Percentiles rank a stretch among this genome's conserved stretches.
phyloP scores from a whole-genome alignment of 1,284 basidiomycete genomes.

The Leccinum fuscescens region DNA sequence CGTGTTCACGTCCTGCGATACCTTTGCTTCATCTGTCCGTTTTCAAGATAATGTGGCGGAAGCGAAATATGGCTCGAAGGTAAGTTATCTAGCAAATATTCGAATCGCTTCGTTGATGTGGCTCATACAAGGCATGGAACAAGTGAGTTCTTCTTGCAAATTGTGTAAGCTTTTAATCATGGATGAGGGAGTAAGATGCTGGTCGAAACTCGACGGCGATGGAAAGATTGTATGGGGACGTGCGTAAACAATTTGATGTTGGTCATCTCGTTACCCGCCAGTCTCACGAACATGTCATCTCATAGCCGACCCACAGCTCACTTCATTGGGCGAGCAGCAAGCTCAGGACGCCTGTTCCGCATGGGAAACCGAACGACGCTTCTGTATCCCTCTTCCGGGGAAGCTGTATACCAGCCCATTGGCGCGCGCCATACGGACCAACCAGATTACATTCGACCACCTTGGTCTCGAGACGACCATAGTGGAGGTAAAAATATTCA shows the following conservation, averaged over 20 bases:
- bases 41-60: conserved; percentile 10
- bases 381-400: conserved; percentile 49
- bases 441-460: conserved; percentile 59
- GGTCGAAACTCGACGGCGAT: conserved; percentile 9
- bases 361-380: neutral
- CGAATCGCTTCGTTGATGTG: neutral
- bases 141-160: neutral
- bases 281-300: neutral
- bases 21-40: neutral
- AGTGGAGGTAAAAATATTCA: neutral
- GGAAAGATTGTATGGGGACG: conserved; percentile 10
- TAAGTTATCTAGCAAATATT: neutral
- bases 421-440: conserved; percentile 67
- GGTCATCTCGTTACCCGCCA: neutral
- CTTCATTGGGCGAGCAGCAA: conserved; percentile 1
- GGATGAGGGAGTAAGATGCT: neutral
- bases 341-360: neutral
- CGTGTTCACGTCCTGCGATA: neutral
- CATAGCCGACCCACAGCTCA: conserved; percentile 9
- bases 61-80: conserved; percentile 5
- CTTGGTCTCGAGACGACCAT: conserved; percentile 3
- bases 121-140: conserved; percentile 7
- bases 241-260: neutral
- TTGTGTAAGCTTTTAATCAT: neutral
- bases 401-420: conserved; percentile 46